A percentile compares a stretch with the other conserved stretches of the same genome.
These are phyloP conservation scores for Vanderwaltozyma yarrowii DNA, from an alignment of 805 yeast genomes.

Conservation along the genomic window DNA sequence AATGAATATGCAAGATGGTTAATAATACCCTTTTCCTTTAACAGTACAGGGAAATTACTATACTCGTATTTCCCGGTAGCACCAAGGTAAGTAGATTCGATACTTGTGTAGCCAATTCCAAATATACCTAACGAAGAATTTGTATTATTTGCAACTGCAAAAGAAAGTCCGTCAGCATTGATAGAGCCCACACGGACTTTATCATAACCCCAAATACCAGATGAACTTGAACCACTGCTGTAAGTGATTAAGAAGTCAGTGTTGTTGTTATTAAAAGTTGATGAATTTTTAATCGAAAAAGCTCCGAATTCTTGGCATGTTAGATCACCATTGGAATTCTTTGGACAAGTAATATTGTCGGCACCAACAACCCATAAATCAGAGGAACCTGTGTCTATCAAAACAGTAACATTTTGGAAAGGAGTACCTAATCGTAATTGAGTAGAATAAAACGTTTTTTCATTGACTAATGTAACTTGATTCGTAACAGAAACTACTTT, in stretches of 20 bases:
- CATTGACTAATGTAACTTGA: neutral
- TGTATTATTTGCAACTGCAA: conserved; percentile 65
- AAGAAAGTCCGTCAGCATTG: conserved; percentile 41
- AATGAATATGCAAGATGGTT: conserved; percentile 33
- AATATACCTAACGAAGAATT: conserved; percentile 60
- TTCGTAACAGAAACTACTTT: neutral
- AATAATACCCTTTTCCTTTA: conserved; percentile 30
- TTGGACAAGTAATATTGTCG: conserved; percentile 9
- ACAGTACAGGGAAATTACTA: conserved; percentile 34
- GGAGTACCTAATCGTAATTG: conserved; percentile 36
- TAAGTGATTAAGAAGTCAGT: conserved; percentile 38
- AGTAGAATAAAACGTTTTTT: conserved; percentile 7
- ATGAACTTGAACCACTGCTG: conserved; percentile 42
- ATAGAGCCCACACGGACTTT: conserved; percentile 43
- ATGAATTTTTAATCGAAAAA: conserved; percentile 27
- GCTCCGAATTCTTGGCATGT: conserved; percentile 35
- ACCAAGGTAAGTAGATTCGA: conserved; percentile 51
- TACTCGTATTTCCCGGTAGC: conserved; percentile 33
- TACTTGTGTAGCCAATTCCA: conserved; percentile 60
- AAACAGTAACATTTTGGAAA: conserved; percentile 32
- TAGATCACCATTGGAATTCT: conserved; percentile 3
- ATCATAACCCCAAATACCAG: conserved; percentile 42
- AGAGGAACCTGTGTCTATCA: conserved; percentile 41
- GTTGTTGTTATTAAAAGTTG: conserved; percentile 25
- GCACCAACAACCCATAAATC: conserved; percentile 40